phyloP scores from a whole-genome alignment of 176 grass and related monocot species.

The Miscanthus lutarioriparius region DNA sequence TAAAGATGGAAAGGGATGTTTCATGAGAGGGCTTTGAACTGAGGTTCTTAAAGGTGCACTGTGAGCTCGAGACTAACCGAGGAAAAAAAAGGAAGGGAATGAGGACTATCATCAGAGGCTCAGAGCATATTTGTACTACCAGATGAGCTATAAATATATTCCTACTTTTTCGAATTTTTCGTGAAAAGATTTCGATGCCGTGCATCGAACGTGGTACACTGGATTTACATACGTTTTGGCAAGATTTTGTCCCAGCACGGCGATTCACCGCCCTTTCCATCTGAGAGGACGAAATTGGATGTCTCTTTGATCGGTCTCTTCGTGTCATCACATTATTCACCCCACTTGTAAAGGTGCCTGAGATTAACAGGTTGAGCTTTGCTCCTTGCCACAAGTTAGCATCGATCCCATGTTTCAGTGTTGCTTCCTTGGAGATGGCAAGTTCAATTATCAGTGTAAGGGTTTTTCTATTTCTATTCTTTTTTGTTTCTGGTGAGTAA shows the following conservation, averaged over 20 bases:
- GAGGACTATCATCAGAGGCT: background rate
- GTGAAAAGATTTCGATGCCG: constrained; percentile 20
- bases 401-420: background rate
- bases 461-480: no score
- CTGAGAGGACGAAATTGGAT: background rate
- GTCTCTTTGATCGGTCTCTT: constrained; percentile 3
- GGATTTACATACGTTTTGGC: background rate
- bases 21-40: background rate
- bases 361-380: background rate
- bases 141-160: constrained; percentile 7
- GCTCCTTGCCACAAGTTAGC: background rate
- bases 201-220: background rate
- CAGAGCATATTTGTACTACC: background rate
- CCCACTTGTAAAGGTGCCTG: background rate
- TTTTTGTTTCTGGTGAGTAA: no score
- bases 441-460: no score
- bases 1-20: background rate
- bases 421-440: background rate
- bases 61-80: background rate
- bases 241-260: background rate
- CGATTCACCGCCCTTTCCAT: background rate
- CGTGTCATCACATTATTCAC: background rate
- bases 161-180: background rate
- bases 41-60: background rate
- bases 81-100: background rate